Conservation (phyloP, 192 early-diverging fungal genomes). For the Glomus cerebriforme region DNA sequence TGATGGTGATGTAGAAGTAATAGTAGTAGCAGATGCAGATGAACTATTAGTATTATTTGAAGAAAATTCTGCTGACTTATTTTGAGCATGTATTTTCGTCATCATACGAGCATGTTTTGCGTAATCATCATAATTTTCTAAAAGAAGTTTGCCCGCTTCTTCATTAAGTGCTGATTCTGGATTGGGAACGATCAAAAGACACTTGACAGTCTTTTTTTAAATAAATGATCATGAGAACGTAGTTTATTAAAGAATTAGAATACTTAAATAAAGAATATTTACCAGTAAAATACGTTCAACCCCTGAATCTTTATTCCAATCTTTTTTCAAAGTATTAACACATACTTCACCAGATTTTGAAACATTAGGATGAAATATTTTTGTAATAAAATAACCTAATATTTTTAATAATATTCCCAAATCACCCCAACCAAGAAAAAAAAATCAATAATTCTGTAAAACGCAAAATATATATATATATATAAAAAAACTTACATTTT, state of each 20-base stretch:
- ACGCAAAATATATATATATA: not conserved
- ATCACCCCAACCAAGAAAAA: not conserved
- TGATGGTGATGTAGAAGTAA: not conserved
- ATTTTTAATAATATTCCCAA: not conserved
- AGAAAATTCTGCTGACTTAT: constrained; percentile 11
- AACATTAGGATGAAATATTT: constrained; percentile 98
- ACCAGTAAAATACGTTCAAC: constrained; percentile 85
- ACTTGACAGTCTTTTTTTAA: constrained; percentile 80
- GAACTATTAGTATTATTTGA: constrained; percentile 1
- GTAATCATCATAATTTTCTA: constrained; percentile 87
- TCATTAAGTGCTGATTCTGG: constrained; percentile 96
- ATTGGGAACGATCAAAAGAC: constrained; percentile 92
- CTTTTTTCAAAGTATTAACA: constrained; percentile 94
- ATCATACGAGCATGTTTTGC: constrained; percentile 76
- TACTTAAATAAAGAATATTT: constrained; percentile 31
- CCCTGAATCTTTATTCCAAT: constrained; percentile 89
- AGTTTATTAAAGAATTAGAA: not conserved
- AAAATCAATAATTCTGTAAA: not conserved
- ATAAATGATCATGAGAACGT: not conserved
- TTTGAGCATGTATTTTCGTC: constrained; percentile 77
- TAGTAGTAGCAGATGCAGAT: not conserved
- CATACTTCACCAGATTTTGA: constrained; percentile 88
- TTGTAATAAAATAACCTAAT: constrained; percentile 81
- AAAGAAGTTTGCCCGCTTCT: constrained; percentile 86
- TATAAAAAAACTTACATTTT: constrained; percentile 60